Conservation (phyloP, 164 flowering plant species). For the Sextonia rubra region DNA sequence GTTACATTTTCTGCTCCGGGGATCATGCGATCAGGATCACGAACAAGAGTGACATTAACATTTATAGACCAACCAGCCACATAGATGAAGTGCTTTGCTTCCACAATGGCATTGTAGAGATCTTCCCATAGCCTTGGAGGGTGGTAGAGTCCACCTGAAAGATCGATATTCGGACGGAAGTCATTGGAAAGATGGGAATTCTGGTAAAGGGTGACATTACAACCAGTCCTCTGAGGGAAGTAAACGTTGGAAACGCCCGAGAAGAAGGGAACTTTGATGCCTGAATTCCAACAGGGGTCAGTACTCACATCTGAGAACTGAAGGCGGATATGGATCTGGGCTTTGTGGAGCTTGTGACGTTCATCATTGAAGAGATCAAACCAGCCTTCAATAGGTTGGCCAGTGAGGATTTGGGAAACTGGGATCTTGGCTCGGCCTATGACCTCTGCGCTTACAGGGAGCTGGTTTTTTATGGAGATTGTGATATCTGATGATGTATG, state of each 20-base stretch:
- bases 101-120: constrained; percentile 67
- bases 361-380: constrained; percentile 44
- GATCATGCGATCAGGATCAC: constrained; percentile 39
- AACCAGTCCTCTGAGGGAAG: constrained; percentile 60
- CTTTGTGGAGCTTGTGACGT: constrained; percentile 39
- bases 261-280: constrained; percentile 44
- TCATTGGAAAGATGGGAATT: constrained; percentile 76
- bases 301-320: constrained; percentile 50
- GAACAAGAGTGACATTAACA: constrained; percentile 49
- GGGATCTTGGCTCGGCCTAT: constrained; percentile 75
- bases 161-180: constrained; percentile 62
- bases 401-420: constrained; percentile 48
- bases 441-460: constrained; percentile 67
- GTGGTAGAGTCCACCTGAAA: constrained; percentile 55
- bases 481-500: constrained; percentile 55
- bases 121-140: constrained; percentile 82
- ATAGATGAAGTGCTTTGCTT: constrained; percentile 74
- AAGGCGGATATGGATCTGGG: constrained; percentile 66
- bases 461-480: constrained; percentile 68
- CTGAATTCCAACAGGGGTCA: constrained; percentile 50
- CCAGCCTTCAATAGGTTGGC: constrained; percentile 68
- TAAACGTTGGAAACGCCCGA: constrained; percentile 77
- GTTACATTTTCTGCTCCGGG: constrained; percentile 29
- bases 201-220: constrained; percentile 71
- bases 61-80: constrained; percentile 85